These are phyloP conservation scores for Colletotrichum eleusines DNA, from an alignment of 2,329 filamentous ascomycete species.

Conservation along the genomic window DNA sequence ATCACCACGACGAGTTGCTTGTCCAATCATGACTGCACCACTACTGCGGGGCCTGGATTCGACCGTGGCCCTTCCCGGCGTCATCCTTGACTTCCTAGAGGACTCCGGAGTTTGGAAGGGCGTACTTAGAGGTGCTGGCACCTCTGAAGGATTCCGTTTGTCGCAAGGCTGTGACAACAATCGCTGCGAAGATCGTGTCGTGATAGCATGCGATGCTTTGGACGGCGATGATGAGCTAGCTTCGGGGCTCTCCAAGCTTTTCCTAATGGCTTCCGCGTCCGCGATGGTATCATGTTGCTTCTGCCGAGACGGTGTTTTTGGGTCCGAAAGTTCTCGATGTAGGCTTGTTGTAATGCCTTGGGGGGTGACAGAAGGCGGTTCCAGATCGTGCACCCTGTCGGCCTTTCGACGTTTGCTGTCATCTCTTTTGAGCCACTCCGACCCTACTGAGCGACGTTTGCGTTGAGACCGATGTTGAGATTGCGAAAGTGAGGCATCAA, in stretches of 20 bases:
- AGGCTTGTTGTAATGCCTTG: constrained; percentile 6
- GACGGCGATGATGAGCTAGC: not conserved
- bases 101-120: constrained; percentile 36
- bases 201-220: not conserved
- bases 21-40: not conserved
- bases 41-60: not conserved
- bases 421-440: constrained; percentile 51
- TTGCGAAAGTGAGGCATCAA: constrained; percentile 44
- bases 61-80: not conserved
- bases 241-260: constrained; percentile 4
- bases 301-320: not conserved
- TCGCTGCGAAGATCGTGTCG: not conserved
- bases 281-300: not conserved
- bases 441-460: constrained; percentile 44
- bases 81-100: not conserved
- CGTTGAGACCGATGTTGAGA: constrained; percentile 42
- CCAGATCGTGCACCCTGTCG: constrained; percentile 2
- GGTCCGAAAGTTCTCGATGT: not conserved
- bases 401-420: constrained; percentile 47
- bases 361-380: not conserved
- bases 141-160: not conserved
- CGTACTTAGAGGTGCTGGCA: constrained; percentile 22
- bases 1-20: not conserved
- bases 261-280: not conserved
- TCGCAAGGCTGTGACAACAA: not conserved